Base-by-base conservation (phyloP, 169 alveolate species). In the Plasmodium sp. region DNA sequence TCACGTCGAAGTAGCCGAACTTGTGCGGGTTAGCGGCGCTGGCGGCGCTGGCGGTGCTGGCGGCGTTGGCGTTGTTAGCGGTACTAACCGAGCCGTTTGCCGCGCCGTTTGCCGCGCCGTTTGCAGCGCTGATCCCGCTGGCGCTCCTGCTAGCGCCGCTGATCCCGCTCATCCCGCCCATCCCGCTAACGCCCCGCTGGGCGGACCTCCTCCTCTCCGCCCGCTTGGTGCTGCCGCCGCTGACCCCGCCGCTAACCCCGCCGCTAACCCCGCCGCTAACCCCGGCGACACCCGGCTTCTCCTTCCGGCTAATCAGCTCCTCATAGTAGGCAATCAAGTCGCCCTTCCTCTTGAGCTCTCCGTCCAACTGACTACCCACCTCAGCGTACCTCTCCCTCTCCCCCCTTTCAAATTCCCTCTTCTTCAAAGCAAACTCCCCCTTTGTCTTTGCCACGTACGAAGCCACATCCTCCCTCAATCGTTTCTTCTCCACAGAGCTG, bases 1-100 rank as follows among this genome's bases (percentile, higher is more conserved):
- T 79, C 14, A 81, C 88, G 36, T 88, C 94, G 51, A 88, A 88
- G 34, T 88, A 88, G 1, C 94, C 90, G 75, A 88, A 79, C 33
- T 90, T 90, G 72, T 90, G 71, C n/a, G 81, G 73, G 51, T 90
- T 90, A 51, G 51, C 72, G 34, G 48, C 71, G 67, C 80, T 80
- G 3, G 83, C 14, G 51, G 58, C 79, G 67, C 2, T 84, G 67
- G 75, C 31, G 27, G 45, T 22, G 27, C 27, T 22, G 27, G 27
- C 27, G 27, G 27, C 27, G 27, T 22, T 22, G 27, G 27, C 27
- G 27, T 22, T 22, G 27, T 22, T 22, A 22, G 27, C 27, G 27
- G 27, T 22, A 22, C 27, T 22, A 22, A 22, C 27, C 27, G 27
- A 22, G 27, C 27, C 27, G 27, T 22, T 22, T 22, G 27, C 27